Evolutionary conservation across 345 rosid species (phyloP).

Genomic region (Lenwebbia sp.): DNA sequence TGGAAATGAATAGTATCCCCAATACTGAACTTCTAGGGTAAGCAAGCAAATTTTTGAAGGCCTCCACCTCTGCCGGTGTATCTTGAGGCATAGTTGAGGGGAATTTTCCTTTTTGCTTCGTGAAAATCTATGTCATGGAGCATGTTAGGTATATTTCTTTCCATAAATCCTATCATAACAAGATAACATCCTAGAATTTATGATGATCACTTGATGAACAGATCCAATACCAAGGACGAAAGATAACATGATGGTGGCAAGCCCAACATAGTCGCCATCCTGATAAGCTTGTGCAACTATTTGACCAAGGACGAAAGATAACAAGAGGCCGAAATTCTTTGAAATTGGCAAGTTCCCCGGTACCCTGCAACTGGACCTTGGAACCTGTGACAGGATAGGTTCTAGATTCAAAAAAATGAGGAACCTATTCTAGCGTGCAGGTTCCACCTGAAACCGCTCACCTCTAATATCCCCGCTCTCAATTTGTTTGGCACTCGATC

Average conservation of each 20-base stretch:
- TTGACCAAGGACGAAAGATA: conserved; percentile 35
- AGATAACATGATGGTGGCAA: conserved; percentile 47
- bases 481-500: background rate
- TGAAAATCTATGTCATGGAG: conserved; percentile 32
- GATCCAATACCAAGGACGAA: conserved; percentile 78
- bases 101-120: conserved; percentile 99
- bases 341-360: no score
- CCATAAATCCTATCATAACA: background rate
- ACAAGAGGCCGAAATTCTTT: no score
- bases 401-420: no score
- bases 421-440: no score
- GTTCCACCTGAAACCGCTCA: no score
- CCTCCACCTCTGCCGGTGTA: conserved; percentile 70
- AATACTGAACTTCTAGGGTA: no score
- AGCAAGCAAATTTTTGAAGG: conserved; percentile 70
- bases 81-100: conserved; percentile 93
- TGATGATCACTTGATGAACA: conserved; percentile 56
- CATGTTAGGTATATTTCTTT: conserved; percentile 10
- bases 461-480: background rate
- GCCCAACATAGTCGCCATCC: conserved; percentile 88
- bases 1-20: background rate
- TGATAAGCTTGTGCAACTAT: conserved; percentile 67
- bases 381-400: no score
- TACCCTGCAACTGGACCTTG: no score
- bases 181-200: background rate